Evolutionary conservation across 169 alveolate species (phyloP).

Genomic region (Cyclospora cayetanensis): DNA sequence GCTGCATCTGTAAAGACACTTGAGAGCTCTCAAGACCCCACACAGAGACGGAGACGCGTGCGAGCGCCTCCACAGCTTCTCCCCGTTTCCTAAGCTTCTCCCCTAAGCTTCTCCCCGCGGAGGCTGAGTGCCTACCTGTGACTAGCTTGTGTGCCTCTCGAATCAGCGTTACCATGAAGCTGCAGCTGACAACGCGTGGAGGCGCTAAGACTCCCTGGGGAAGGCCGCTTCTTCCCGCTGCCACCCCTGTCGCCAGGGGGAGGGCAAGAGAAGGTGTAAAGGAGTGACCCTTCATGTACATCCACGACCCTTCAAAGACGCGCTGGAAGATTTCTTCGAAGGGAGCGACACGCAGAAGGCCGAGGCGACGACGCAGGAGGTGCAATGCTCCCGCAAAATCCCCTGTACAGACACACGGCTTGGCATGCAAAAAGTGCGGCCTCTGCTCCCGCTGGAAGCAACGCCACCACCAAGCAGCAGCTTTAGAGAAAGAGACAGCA

Average conservation of each 20-base stretch:
- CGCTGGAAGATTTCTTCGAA: slow-evolving; percentile 56
- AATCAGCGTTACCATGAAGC: slow-evolving; percentile 11
- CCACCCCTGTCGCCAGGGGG: background rate
- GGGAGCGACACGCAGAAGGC: slow-evolving; percentile 72
- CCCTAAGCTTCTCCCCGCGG: background rate
- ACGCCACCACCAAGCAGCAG: too few species aligned
- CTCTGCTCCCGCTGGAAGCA: too few species aligned
- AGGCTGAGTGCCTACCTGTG: slow-evolving; percentile 50
- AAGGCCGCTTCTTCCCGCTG: background rate
- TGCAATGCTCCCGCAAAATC: slow-evolving; percentile 69
- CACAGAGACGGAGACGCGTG: too few species aligned
- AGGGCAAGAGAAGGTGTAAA: slow-evolving; percentile 54
- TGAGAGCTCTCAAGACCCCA: too few species aligned
- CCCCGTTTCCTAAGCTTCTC: background rate
- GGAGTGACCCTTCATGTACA: slow-evolving; percentile 52
- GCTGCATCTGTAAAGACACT: too few species aligned
- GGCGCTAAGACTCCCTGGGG: slow-evolving; percentile 46
- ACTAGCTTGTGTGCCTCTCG: slow-evolving; percentile 73
- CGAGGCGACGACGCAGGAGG: slow-evolving; percentile 72
- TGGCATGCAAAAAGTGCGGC: too few species aligned
- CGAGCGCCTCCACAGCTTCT: too few species aligned
- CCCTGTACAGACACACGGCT: slow-evolving; percentile 43
- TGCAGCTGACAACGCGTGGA: slow-evolving; percentile 38
- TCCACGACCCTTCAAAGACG: slow-evolving; percentile 59
- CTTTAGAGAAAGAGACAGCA: too few species aligned